phyloP scores from a whole-genome alignment of 192 early-diverging fungal genomes.

The Coemansia sp. region DNA sequence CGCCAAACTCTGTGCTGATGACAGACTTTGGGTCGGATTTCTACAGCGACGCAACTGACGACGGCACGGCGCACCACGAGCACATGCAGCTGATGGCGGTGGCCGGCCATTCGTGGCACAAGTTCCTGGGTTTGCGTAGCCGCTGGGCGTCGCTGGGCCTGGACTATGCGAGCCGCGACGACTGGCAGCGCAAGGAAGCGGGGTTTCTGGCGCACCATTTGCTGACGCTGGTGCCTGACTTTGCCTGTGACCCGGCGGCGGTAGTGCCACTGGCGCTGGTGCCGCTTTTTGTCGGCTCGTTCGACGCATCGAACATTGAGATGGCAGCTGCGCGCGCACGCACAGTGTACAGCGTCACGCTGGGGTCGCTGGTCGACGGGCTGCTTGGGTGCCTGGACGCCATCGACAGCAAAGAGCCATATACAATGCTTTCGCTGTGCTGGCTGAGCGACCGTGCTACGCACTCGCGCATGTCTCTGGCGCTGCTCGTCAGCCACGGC shows the following conservation, averaged over 20 bases:
- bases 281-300: slow-evolving; percentile 25
- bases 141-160: slow-evolving; percentile 47
- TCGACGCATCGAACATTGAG: slow-evolving; percentile 40
- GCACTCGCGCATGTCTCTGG: slow-evolving; percentile 24
- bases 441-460: slow-evolving; percentile 35
- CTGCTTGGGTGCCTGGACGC: slow-evolving; percentile 19
- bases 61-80: slow-evolving; percentile 10
- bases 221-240: slow-evolving; percentile 28
- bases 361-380: slow-evolving; percentile 19
- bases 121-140: slow-evolving; percentile 37
- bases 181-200: slow-evolving; percentile 41
- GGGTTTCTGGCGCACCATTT: slow-evolving; percentile 34
- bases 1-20: slow-evolving; percentile 19
- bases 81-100: slow-evolving; percentile 27
- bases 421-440: slow-evolving; percentile 42
- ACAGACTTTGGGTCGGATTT: slow-evolving; percentile 37
- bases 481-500: slow-evolving; percentile 46
- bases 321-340: slow-evolving; percentile 24
- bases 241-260: background rate
- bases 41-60: slow-evolving; percentile 22
- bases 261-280: slow-evolving; percentile 26
- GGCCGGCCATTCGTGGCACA: slow-evolving; percentile 49
- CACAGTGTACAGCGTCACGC: slow-evolving; percentile 13
- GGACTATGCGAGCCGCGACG: slow-evolving; percentile 30
- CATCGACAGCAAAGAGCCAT: slow-evolving; percentile 29